phyloP scores from a whole-genome alignment of 2,329 filamentous ascomycete genomes.

The Venturia nashicola region DNA sequence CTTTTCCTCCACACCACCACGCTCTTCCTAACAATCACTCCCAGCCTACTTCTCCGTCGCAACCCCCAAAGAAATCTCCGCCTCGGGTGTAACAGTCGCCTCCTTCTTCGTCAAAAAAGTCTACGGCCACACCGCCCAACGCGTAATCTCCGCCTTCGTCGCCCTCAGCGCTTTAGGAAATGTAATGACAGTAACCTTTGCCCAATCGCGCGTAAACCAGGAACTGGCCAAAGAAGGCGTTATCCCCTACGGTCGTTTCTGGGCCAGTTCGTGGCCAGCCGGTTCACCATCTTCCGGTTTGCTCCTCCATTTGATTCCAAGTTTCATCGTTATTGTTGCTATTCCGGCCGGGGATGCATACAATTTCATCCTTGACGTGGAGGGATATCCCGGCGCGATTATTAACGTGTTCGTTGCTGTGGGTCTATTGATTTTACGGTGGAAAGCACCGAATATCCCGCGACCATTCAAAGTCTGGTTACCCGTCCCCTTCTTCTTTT shows the following conservation, averaged over 20 bases:
- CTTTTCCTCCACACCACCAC: neutral
- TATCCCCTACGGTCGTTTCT: slow-evolving; percentile 52
- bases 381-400: slow-evolving; percentile 25
- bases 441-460: slow-evolving; percentile 21
- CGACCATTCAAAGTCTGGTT: slow-evolving; percentile 27
- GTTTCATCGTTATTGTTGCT: slow-evolving; percentile 51
- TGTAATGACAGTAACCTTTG: slow-evolving; percentile 48
- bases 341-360: slow-evolving; percentile 57
- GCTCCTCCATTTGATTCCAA: slow-evolving; percentile 55
- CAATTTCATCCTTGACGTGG: slow-evolving; percentile 50
- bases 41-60: slow-evolving; percentile 49
- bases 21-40: neutral
- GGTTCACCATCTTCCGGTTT: slow-evolving; percentile 48
- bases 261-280: slow-evolving; percentile 52
- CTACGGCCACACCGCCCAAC: slow-evolving; percentile 43
- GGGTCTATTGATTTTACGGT: slow-evolving; percentile 25
- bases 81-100: slow-evolving; percentile 48
- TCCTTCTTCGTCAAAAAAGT: slow-evolving; percentile 50
- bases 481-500: slow-evolving; percentile 24
- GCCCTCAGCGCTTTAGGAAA: slow-evolving; percentile 51
- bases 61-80: slow-evolving; percentile 44
- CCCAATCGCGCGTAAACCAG: slow-evolving; percentile 47
- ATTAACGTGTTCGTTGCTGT: slow-evolving; percentile 25
- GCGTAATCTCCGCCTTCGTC: slow-evolving; percentile 37
- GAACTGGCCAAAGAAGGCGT: slow-evolving; percentile 60